These are phyloP conservation scores for Berberis vulgaris DNA, from an alignment of 164 flowering plant genomes.

Conservation along the genomic window DNA sequence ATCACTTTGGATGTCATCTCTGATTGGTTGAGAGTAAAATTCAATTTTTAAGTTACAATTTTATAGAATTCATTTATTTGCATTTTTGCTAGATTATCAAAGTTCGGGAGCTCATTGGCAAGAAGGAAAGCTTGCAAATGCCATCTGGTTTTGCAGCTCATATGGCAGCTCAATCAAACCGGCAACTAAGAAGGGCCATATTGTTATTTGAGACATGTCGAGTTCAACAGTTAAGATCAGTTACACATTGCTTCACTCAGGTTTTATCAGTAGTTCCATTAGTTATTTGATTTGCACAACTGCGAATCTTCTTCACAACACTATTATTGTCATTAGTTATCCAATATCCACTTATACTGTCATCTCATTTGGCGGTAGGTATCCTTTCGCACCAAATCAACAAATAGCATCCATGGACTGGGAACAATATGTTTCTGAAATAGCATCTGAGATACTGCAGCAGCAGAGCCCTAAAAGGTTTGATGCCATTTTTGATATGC, in stretches of 20 bases:
- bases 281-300: too few species aligned
- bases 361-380: conserved; percentile 34
- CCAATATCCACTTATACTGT: neutral
- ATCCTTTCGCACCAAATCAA: conserved; percentile 77
- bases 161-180: conserved; percentile 73
- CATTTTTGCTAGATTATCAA: conserved; percentile 47
- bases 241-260: neutral
- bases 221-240: conserved; percentile 76
- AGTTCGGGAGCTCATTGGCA: conserved; percentile 76
- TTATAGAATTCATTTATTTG: neutral
- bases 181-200: conserved; percentile 86
- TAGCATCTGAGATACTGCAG: conserved; percentile 87
- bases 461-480: conserved; percentile 99
- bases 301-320: too few species aligned
- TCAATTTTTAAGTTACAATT: neutral
- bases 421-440: conserved; percentile 91
- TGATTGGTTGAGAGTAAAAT: too few species aligned
- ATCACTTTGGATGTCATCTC: too few species aligned
- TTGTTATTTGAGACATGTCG: conserved; percentile 84
- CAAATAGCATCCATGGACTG: conserved; percentile 91
- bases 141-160: conserved; percentile 79
- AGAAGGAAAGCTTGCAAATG: conserved; percentile 81
- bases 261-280: neutral
- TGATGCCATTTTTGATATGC: neutral
- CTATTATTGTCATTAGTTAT: neutral